These are phyloP conservation scores for Nothomitra cinnamomea DNA, from an alignment of 2,329 filamentous ascomycete species.

Conservation along the genomic window DNA sequence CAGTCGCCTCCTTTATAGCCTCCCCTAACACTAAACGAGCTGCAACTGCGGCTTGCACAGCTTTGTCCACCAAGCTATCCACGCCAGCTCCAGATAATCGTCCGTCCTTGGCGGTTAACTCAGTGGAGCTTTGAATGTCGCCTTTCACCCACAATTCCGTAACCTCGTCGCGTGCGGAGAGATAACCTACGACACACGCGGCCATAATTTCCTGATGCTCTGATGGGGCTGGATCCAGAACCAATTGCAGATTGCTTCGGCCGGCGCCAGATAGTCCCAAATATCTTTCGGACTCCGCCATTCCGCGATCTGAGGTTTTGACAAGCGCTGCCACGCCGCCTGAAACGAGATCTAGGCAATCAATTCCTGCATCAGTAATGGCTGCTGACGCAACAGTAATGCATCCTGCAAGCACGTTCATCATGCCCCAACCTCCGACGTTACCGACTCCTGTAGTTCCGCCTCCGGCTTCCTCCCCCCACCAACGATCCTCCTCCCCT, in stretches of 20 bases:
- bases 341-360: constrained; percentile 79
- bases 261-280: constrained; percentile 12
- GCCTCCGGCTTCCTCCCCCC: constrained; percentile 36
- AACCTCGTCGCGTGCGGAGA: constrained; percentile 74
- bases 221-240: constrained; percentile 68
- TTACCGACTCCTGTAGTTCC: constrained; percentile 24
- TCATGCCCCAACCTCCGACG: constrained; percentile 63
- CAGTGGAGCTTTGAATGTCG: constrained; percentile 26
- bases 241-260: constrained; percentile 25
- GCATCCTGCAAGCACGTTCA: constrained; percentile 82
- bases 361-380: constrained; percentile 85
- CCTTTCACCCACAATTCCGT: constrained; percentile 94
- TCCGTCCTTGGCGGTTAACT: constrained; percentile 17
- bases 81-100: constrained; percentile 5
- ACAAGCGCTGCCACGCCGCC: constrained; percentile 80
- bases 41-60: constrained; percentile 5
- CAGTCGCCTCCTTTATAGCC: constrained; percentile 6
- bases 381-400: constrained; percentile 89
- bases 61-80: constrained; percentile 3
- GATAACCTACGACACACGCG: constrained; percentile 78
- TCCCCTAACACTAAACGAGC: constrained; percentile 4
- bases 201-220: constrained; percentile 66
- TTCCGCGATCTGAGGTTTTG: constrained; percentile 11
- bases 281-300: constrained; percentile 13
- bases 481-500: constrained; percentile 67